Percentiles rank a stretch among this genome's conserved stretches.
These are phyloP conservation scores for Chondrostereum purpureum DNA, from an alignment of 1,284 basidiomycete genomes.

Conservation along the genomic window DNA sequence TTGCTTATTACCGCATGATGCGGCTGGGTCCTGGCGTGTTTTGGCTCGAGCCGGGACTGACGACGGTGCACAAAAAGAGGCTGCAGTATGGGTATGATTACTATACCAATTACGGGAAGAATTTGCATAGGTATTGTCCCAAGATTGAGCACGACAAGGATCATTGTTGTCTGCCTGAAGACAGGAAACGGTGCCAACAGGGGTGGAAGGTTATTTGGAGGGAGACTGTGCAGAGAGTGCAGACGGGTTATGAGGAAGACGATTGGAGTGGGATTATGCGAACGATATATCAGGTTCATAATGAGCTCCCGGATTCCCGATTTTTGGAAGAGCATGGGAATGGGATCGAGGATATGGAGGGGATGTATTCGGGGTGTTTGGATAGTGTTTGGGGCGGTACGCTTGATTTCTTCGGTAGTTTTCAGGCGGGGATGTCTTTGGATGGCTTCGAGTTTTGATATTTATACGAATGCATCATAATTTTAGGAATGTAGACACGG, in stretches of 20 bases:
- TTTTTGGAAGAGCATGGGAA: not conserved
- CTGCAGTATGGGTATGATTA: not conserved
- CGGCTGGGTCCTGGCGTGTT: not conserved
- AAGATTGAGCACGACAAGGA: not conserved
- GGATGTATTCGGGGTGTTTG: not conserved
- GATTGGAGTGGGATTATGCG: not conserved
- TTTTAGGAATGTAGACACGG: no score
- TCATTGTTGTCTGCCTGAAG: not conserved
- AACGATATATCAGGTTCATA: not conserved
- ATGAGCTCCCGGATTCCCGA: not conserved
- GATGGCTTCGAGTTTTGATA: no score
- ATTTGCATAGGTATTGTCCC: not conserved
- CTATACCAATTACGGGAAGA: not conserved
- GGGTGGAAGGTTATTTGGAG: not conserved
- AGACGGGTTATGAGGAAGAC: not conserved
- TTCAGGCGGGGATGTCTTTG: no score
- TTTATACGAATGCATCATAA: no score
- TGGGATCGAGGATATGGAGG: not conserved
- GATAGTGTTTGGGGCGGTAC: not conserved
- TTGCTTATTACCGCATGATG: not conserved
- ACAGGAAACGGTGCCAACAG: not conserved
- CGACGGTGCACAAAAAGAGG: not conserved
- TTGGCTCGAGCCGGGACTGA: not conserved
- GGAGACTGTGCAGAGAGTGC: not conserved
- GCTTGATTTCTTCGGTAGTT: no score